Evolutionary conservation across 805 yeast genomes (phyloP).

Genomic region (Zygosaccharomyces bailii): DNA sequence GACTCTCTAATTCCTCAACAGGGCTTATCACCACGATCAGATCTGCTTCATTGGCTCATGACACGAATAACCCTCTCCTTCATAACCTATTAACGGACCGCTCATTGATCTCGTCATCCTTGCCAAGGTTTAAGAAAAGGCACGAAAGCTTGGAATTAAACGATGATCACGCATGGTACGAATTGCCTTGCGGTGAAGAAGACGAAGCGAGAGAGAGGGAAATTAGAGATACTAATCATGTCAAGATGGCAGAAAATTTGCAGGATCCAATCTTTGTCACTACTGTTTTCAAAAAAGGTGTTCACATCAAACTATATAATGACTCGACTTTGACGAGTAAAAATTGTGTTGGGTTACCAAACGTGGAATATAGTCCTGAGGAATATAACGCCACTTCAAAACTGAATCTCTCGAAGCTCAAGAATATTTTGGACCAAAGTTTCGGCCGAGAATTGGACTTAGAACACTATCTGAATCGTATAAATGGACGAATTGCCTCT

Average conservation of each 20-base stretch:
- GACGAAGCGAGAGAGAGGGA: slow-evolving; percentile 5
- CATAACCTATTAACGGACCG: slow-evolving; percentile 90
- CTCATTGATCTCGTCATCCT: slow-evolving; percentile 83
- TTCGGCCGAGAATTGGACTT: slow-evolving; percentile 67
- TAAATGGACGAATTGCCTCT: slow-evolving; percentile 65
- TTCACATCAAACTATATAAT: slow-evolving; percentile 37
- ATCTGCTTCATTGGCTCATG: slow-evolving; percentile 53
- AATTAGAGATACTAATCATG: slow-evolving; percentile 6
- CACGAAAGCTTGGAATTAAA: slow-evolving; percentile 15
- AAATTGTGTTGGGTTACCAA: slow-evolving; percentile 32
- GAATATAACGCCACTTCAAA: slow-evolving; percentile 11
- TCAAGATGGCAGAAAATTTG: slow-evolving; percentile 6
- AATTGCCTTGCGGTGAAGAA: slow-evolving; percentile 13
- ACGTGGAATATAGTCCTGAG: slow-evolving; percentile 4
- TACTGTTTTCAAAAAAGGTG: slow-evolving; percentile 75
- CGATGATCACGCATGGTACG: slow-evolving; percentile 25
- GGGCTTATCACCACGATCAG: slow-evolving; percentile 85
- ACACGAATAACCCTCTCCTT: slow-evolving; percentile 71
- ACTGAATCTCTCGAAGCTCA: slow-evolving; percentile 56
- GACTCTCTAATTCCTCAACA: slow-evolving; percentile 55
- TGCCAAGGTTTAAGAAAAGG: slow-evolving; percentile 57
- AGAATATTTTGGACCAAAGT: slow-evolving; percentile 68
- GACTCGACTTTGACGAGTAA: slow-evolving; percentile 18
- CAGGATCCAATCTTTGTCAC: slow-evolving; percentile 44
- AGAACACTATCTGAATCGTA: slow-evolving; percentile 61